phyloP scores from a whole-genome alignment of 116 monocot genomes.

The Zostera marina region DNA sequence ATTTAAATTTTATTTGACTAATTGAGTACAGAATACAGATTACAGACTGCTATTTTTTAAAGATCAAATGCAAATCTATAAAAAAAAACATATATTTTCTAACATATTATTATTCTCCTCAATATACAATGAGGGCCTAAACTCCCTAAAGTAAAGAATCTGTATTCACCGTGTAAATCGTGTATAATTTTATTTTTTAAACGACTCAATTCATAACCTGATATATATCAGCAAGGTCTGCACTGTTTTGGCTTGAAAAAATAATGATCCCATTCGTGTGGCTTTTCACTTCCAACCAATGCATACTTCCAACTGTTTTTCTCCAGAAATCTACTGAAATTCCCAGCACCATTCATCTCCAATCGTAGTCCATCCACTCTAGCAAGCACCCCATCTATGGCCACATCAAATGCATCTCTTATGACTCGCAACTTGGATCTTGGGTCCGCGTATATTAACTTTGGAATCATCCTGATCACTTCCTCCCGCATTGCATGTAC shows the following conservation, averaged over 20 bases:
- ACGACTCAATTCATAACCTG: not conserved
- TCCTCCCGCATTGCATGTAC: constrained; percentile 67
- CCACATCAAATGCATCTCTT: constrained; percentile 87
- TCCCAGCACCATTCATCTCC: constrained; percentile 30
- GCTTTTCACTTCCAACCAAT: constrained; percentile 51
- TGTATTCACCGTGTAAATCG: too few species aligned
- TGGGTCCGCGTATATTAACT: constrained; percentile 83
- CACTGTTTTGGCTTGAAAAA: constrained; percentile 75
- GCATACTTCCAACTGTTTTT: constrained; percentile 97
- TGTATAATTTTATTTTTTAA: not conserved
- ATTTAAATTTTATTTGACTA: too few species aligned
- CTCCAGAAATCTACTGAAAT: constrained; percentile 58
- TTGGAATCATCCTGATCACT: constrained; percentile 70
- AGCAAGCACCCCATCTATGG: constrained; percentile 68
- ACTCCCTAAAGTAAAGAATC: too few species aligned
- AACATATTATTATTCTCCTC: too few species aligned
- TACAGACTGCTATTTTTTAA: too few species aligned
- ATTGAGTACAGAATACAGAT: too few species aligned
- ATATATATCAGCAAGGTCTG: constrained; percentile 6
- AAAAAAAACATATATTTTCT: too few species aligned
- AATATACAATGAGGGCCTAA: too few species aligned
- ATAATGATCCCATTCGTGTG: constrained; percentile 95
- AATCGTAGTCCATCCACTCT: constrained; percentile 63
- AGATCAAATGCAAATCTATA: too few species aligned
- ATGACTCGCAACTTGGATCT: constrained; percentile 56